Evolutionary conservation across 768 basidiomycete genomes (phyloP).

Genomic region (Tulasnella sp.): DNA sequence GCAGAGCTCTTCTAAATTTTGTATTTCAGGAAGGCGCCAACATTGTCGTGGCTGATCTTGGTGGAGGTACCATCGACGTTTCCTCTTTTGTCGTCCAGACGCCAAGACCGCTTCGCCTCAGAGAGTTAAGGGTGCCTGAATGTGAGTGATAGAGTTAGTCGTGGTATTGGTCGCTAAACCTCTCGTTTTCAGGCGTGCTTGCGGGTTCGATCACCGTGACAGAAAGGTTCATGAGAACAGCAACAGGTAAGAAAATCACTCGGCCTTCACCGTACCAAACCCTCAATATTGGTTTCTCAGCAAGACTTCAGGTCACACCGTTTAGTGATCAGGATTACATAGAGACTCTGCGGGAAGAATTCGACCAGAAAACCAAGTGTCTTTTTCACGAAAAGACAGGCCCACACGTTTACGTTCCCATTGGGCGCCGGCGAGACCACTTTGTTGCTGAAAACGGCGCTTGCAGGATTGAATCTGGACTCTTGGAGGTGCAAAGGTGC

Average conservation of each 20-base stretch:
- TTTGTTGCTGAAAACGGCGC: no score
- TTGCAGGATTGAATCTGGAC: no score
- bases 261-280: no score
- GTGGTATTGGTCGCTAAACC: neutral
- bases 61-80: conserved; percentile 45
- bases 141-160: conserved; percentile 52
- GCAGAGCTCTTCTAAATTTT: no score
- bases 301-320: neutral
- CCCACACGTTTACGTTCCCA: no score
- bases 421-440: no score
- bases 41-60: conserved; percentile 50
- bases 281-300: no score
- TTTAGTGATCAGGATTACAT: neutral
- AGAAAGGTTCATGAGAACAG: conserved; percentile 38
- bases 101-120: conserved; percentile 68
- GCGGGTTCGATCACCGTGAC: conserved; percentile 47
- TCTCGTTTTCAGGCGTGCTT: conserved; percentile 44
- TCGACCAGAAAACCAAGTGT: neutral
- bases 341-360: neutral
- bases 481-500: no score
- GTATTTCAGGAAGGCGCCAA: neutral
- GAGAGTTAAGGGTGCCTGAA: conserved; percentile 58
- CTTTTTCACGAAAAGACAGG: neutral
- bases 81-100: conserved; percentile 59
- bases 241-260: neutral